Evolutionary conservation across 2,329 filamentous ascomycete species (phyloP).

Genomic region (Blastomyces gilchristii): DNA sequence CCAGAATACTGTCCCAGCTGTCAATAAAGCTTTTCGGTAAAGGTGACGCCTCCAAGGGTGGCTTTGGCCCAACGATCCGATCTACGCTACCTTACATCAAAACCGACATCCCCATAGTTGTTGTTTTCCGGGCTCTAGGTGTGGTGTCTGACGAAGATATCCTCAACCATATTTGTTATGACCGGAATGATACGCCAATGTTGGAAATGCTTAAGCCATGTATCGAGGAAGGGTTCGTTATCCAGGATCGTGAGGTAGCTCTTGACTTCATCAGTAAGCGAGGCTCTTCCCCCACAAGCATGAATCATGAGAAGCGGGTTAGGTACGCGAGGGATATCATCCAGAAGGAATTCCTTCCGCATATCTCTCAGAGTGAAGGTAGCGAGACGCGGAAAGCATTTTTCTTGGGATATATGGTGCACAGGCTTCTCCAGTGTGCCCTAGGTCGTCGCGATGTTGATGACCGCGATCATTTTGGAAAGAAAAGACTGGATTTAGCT

Average conservation of each 20-base stretch:
- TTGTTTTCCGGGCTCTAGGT: constrained; percentile 90
- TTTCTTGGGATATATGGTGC: constrained; percentile 98
- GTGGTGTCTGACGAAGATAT: constrained; percentile 98
- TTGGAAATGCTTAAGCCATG: constrained; percentile 94
- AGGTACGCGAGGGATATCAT: constrained; percentile 88
- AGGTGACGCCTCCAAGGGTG: constrained; percentile 66
- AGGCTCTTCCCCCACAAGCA: constrained; percentile 60
- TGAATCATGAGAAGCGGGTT: constrained; percentile 76
- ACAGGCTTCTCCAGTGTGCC: constrained; percentile 85
- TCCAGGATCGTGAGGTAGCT: constrained; percentile 89
- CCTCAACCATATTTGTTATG: constrained; percentile 93
- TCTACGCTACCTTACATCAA: constrained; percentile 91
- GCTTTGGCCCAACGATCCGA: constrained; percentile 78
- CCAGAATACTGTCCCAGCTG: constrained; percentile 83
- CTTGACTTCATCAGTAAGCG: constrained; percentile 93
- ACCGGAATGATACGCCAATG: constrained; percentile 91
- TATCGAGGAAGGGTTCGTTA: constrained; percentile 92
- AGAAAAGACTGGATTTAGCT: constrained; percentile 93
- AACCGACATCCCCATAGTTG: constrained; percentile 80
- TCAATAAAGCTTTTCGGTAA: constrained; percentile 84
- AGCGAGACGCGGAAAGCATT: constrained; percentile 95
- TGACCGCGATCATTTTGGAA: constrained; percentile 97
- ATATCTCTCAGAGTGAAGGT: constrained; percentile 90
- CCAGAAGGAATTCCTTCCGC: constrained; percentile 91
- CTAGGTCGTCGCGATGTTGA: constrained; percentile 88